phyloP scores from a whole-genome alignment of 2,329 filamentous ascomycete genomes.

The Colletotrichum caudatum region DNA sequence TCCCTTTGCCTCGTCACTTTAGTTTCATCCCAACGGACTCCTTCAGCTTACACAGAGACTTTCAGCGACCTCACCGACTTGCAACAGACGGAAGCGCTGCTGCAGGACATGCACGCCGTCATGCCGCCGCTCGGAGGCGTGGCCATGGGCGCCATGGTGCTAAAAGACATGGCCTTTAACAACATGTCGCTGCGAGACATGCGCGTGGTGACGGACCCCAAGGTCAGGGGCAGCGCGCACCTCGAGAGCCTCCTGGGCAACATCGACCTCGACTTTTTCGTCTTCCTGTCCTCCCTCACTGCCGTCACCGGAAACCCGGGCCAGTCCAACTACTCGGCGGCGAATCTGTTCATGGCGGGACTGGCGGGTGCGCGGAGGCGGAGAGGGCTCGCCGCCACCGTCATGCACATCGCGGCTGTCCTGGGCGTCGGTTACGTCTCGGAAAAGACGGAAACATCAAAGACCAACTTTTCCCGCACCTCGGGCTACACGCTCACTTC shows the following conservation, averaged over 20 bases:
- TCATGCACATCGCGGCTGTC: constrained; percentile 50
- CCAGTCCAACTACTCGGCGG: constrained; percentile 60
- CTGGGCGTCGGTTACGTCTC: no score
- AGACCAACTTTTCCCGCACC: no score
- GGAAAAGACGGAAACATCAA: no score
- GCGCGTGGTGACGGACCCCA: constrained; percentile 45
- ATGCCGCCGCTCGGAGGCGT: constrained; percentile 51
- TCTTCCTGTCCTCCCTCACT: constrained; percentile 43
- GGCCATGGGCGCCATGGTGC: constrained; percentile 56
- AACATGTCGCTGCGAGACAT: constrained; percentile 47
- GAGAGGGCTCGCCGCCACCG: constrained; percentile 52
- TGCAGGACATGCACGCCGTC: no score
- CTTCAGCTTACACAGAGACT: neutral
- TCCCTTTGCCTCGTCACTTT: constrained; percentile 29
- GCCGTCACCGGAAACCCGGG: constrained; percentile 48
- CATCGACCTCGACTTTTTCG: constrained; percentile 52
- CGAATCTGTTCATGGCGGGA: constrained; percentile 50
- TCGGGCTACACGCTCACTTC: no score
- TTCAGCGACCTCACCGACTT: no score
- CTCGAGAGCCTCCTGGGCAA: constrained; percentile 44
- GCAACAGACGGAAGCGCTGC: no score
- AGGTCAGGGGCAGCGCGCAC: constrained; percentile 51
- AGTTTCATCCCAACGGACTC: neutral
- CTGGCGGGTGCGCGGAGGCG: constrained; percentile 38
- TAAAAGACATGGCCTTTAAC: constrained; percentile 43